Evolutionary conservation across 768 basidiomycete genomes (phyloP).

Genomic region (Suillus discolor): DNA sequence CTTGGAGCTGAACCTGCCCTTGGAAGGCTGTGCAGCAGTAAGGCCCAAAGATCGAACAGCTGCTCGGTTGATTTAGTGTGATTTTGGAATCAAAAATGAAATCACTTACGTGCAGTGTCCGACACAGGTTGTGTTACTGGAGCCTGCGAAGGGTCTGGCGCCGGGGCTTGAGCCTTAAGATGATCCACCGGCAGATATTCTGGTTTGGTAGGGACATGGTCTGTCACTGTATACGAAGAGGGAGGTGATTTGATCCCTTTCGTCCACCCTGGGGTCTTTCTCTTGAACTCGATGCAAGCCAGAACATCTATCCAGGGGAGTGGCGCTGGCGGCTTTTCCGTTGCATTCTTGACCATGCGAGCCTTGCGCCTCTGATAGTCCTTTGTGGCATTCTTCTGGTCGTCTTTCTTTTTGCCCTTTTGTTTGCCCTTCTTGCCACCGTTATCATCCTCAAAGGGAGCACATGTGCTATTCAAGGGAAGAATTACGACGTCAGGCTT

Average conservation of each 20-base stretch:
- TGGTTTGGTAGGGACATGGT: no score
- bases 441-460: background rate
- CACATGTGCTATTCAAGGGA: background rate
- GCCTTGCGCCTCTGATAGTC: no score
- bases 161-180: no score
- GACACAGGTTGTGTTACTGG: background rate
- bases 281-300: background rate
- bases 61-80: background rate
- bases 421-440: background rate
- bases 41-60: no score
- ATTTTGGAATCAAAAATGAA: background rate
- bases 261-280: no score
- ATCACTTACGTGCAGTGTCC: background rate
- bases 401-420: no score
- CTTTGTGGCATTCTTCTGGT: no score
- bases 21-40: no score
- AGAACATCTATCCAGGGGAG: background rate
- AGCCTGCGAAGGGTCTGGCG: background rate
- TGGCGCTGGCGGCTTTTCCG: background rate
- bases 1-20: no score
- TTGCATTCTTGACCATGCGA: background rate
- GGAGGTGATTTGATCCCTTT: no score
- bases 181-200: no score
- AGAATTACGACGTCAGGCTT: conserved; percentile 8
- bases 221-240: no score